A percentile compares a stretch with the other conserved stretches of the same genome.
Evolutionary conservation across 768 basidiomycete genomes (phyloP).

Genomic region (Tremella mesenterica): DNA sequence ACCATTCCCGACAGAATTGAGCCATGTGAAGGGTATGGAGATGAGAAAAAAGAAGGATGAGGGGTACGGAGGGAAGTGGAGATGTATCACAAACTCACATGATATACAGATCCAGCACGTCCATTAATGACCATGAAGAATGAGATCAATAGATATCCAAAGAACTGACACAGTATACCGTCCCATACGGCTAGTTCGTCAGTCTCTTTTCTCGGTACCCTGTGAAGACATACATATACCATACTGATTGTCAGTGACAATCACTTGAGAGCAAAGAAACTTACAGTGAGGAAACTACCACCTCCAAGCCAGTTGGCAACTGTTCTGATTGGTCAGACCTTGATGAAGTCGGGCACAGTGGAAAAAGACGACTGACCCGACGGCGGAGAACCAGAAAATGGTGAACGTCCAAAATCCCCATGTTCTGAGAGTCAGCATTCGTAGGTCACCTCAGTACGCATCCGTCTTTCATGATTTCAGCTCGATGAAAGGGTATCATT

Average conservation of each 20-base stretch:
- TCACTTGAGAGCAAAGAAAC: too few relatives aligned
- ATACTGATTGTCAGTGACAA: too few relatives aligned
- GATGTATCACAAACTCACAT: too few relatives aligned
- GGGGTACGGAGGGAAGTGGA: too few relatives aligned
- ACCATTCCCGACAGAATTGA: background rate
- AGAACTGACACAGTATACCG: conserved; percentile 13
- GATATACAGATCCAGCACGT: conserved; percentile 24
- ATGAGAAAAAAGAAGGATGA: too few relatives aligned
- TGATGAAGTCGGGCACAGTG: background rate
- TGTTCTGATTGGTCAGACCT: conserved; percentile 2
- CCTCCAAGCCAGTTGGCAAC: conserved; percentile 27
- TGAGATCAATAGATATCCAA: conserved; percentile 23
- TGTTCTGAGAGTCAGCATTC: conserved; percentile 7
- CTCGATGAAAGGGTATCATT: too few relatives aligned
- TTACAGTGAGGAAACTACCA: conserved; percentile 18
- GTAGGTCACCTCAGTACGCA: too few relatives aligned
- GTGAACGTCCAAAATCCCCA: conserved; percentile 25
- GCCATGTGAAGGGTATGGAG: background rate
- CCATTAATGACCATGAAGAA: conserved; percentile 30
- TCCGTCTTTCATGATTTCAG: too few relatives aligned
- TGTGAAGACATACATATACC: too few relatives aligned
- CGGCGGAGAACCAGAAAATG: conserved; percentile 29
- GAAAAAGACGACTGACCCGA: conserved; percentile 2
- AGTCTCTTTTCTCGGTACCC: background rate
- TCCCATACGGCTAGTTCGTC: background rate